These are phyloP conservation scores for Nicotiana tabacum DNA, from an alignment of 257 asterid genomes.

Conservation along the genomic window DNA sequence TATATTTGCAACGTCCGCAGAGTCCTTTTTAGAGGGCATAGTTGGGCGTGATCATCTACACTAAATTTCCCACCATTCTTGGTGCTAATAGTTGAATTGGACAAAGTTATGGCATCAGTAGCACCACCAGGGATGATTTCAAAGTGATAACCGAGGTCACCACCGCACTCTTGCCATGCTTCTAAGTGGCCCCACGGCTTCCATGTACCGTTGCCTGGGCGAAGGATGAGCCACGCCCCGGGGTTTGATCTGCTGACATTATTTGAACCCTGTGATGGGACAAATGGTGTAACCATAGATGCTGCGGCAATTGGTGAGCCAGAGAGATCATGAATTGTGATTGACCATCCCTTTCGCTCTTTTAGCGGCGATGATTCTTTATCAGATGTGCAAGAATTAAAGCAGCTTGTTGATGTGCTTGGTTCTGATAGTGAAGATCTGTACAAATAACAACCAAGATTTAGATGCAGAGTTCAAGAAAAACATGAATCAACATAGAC, in stretches of 20 bases:
- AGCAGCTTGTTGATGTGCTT: constrained; percentile 57
- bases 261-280: constrained; percentile 72
- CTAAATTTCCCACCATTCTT: constrained; percentile 65
- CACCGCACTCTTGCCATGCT: constrained; percentile 66
- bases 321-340: constrained; percentile 84
- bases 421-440: constrained; percentile 68
- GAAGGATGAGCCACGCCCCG: constrained; percentile 92
- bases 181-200: constrained; percentile 95
- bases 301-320: constrained; percentile 95
- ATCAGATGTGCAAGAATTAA: constrained; percentile 23
- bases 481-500: background rate
- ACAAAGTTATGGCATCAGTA: constrained; percentile 55
- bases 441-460: constrained; percentile 17
- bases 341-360: constrained; percentile 94
- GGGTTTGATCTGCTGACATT: constrained; percentile 76
- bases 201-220: constrained; percentile 76
- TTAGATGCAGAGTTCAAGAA: background rate
- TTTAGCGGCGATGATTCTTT: constrained; percentile 21
- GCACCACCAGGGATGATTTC: constrained; percentile 81
- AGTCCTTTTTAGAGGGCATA: no score
- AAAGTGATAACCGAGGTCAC: constrained; percentile 70
- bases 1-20: no score
- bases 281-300: constrained; percentile 93
- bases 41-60: constrained; percentile 28
- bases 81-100: constrained; percentile 44